Percentiles rank a stretch among this genome's conserved stretches.
phyloP scores from a whole-genome alignment of 2,329 filamentous ascomycete species.

The Pseudogymnoascus verrucosus region DNA sequence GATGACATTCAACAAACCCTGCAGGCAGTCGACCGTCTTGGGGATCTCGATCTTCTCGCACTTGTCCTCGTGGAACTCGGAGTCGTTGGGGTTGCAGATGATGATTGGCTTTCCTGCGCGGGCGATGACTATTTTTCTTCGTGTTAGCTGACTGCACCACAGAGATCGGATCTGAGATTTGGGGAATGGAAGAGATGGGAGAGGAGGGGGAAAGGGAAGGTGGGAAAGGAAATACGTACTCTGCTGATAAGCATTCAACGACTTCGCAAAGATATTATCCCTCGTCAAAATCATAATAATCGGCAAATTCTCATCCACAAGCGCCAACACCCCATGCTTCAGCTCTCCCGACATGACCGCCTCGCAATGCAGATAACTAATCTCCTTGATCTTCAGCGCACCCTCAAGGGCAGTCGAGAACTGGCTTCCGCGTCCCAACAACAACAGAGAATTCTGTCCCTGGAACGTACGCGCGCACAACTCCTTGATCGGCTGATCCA shows the following conservation, averaged over 20 bases:
- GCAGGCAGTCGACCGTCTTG: constrained; percentile 87
- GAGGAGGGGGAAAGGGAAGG: no score
- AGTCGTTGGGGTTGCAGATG: constrained; percentile 87
- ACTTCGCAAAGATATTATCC: constrained; percentile 94
- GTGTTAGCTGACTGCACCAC: constrained; percentile 22
- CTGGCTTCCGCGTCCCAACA: constrained; percentile 91
- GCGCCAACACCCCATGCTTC: constrained; percentile 94
- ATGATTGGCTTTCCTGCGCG: constrained; percentile 94
- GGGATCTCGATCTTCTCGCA: constrained; percentile 98
- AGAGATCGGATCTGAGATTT: background rate
- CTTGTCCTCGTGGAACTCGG: constrained; percentile 80
- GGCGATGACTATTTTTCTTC: constrained; percentile 64
- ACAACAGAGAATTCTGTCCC: constrained; percentile 90
- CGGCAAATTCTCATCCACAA: constrained; percentile 96
- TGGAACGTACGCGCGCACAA: constrained; percentile 89
- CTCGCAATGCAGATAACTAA: constrained; percentile 98
- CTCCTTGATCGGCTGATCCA: constrained; percentile 89
- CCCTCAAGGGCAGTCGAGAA: constrained; percentile 96
- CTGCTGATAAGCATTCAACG: constrained; percentile 99
- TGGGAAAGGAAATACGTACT: constrained; percentile 40
- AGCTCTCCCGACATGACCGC: constrained; percentile 99
- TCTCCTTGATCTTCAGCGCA: constrained; percentile 99
- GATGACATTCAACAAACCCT: constrained; percentile 96
- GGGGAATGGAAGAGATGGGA: no score
- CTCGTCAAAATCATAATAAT: constrained; percentile 99